Base-by-base conservation (phyloP, 495 filamentous ascomycete genomes). In the Entonaema liquescens region DNA sequence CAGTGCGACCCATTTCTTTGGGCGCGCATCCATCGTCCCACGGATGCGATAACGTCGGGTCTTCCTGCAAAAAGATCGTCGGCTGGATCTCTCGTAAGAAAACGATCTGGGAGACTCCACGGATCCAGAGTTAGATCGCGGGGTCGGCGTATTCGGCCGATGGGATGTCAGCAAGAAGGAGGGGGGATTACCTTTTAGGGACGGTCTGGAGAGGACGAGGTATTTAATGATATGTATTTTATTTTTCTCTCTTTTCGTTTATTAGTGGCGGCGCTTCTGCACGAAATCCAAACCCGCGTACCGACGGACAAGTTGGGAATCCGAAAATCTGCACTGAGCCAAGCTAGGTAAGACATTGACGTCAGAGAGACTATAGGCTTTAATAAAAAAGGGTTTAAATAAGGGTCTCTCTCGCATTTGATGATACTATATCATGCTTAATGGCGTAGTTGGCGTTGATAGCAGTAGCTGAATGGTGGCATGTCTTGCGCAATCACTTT, bases 391-490 rank as follows among this genome's bases (percentile, higher is more conserved):
- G 47, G 19, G 50, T 8, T 68, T 31, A 2, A 23, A 54, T 60
- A 55, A 42, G 44, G 44, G 54, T 50, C 38, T 17, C 28, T 56
- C 31, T 15, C 26, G 36, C 25, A 44, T 15, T 67, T 56, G 52
- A 50, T 59, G 33, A 67, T 55, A 38, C 25, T 56, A 38, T 17
- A 23, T 28, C 12, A 68, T 64, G 70, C 50, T 47, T 36, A 29
- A 72, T 72, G 65, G 65, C 70, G 70, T 72, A 72, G 70, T 26
- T 68, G 70, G 70, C 64, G 70, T 72, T 52, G 53, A 23, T 49
- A 55, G 17, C 42, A 40, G 21, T 5, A 57, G 13, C 21, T 28
- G 15, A 53, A 15, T 67, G 63, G 68, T 59, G 40, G 60, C 11
- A 54, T 40, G 42, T 52, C 21, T 59, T 59, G 44, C 44, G 44